A percentile compares a stretch with the other conserved stretches of the same genome.
Evolutionary conservation across 345 rosid species (phyloP).

Genomic region (Eucalyptus curtisii): DNA sequence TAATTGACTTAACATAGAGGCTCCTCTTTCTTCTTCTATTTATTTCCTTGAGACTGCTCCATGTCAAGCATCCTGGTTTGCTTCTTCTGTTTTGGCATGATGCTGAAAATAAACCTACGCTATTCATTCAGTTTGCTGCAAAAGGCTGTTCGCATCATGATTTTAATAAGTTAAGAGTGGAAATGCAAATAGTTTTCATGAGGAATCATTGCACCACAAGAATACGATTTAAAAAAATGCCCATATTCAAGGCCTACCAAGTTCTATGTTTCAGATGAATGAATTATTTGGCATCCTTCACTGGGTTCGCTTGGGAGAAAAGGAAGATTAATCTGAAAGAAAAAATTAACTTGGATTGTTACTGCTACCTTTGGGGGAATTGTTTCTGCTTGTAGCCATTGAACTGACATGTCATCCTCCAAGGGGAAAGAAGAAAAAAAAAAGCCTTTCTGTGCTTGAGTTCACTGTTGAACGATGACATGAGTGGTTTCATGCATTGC

Average conservation of each 20-base stretch:
- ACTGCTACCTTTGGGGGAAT: not conserved
- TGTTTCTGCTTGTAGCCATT: not conserved
- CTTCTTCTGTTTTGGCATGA: not conserved
- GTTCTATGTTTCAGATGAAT: not conserved
- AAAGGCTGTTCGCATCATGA: not conserved
- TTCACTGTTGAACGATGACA: not conserved
- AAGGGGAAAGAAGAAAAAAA: not conserved
- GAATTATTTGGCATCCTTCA: not conserved
- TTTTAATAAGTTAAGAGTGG: not conserved
- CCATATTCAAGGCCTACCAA: not conserved
- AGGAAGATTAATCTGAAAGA: not conserved
- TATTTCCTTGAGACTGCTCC: not conserved
- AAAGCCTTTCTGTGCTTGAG: not conserved
- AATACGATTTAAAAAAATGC: not conserved
- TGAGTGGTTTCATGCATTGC: not conserved
- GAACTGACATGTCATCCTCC: not conserved
- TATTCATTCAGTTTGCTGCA: not conserved
- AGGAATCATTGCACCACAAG: not conserved
- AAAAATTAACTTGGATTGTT: not conserved
- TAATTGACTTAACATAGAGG: not conserved
- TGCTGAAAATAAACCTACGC: not conserved
- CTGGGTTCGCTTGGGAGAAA: not conserved
- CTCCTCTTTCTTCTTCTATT: not conserved
- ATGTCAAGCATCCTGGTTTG: not conserved
- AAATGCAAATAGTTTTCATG: not conserved